These are phyloP conservation scores for Pyricularia sp. DNA, from an alignment of 2,329 filamentous ascomycete genomes.

Conservation along the genomic window DNA sequence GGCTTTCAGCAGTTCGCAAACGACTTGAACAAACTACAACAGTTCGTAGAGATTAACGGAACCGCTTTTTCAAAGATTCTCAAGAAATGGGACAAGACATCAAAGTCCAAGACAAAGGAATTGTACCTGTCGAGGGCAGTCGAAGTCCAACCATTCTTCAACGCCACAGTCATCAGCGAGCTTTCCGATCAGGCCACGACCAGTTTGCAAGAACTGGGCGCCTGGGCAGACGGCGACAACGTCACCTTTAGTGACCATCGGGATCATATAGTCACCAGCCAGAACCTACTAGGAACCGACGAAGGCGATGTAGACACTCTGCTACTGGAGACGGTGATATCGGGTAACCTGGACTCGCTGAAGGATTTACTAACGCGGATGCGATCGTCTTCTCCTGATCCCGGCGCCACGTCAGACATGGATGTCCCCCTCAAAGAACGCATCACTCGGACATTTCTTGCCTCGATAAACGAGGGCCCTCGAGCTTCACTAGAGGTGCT, in stretches of 20 bases:
- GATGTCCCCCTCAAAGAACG: conserved; percentile 57
- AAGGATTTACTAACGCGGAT: conserved; percentile 75
- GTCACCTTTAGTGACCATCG: conserved; percentile 63
- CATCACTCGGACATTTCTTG: conserved; percentile 82
- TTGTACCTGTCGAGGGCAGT: conserved; percentile 92
- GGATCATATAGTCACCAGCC: conserved; percentile 57
- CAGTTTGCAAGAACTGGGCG: conserved; percentile 87
- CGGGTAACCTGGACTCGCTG: conserved; percentile 68
- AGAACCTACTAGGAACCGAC: conserved; percentile 62
- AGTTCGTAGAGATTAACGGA: conserved; percentile 97
- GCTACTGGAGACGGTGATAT: conserved; percentile 76
- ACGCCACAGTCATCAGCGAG: conserved; percentile 91
- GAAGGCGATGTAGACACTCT: conserved; percentile 86
- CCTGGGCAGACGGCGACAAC: conserved; percentile 94
- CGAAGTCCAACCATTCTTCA: conserved; percentile 97
- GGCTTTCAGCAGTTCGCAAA: conserved; percentile 96
- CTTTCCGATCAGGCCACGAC: conserved; percentile 95
- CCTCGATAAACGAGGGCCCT: conserved; percentile 78
- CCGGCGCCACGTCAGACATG: conserved; percentile 24
- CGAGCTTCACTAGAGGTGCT: conserved; percentile 67
- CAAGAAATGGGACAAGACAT: conserved; percentile 99
- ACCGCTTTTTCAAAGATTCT: conserved; percentile 97
- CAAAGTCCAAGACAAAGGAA: conserved; percentile 97
- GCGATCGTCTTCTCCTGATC: conserved; percentile 35
- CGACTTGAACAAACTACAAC: conserved; percentile 93